Percentiles rank a stretch among this genome's conserved stretches.
Evolutionary conservation across 1,284 basidiomycete genomes (phyloP).

Genomic region (Agroathelia rolfsii): DNA sequence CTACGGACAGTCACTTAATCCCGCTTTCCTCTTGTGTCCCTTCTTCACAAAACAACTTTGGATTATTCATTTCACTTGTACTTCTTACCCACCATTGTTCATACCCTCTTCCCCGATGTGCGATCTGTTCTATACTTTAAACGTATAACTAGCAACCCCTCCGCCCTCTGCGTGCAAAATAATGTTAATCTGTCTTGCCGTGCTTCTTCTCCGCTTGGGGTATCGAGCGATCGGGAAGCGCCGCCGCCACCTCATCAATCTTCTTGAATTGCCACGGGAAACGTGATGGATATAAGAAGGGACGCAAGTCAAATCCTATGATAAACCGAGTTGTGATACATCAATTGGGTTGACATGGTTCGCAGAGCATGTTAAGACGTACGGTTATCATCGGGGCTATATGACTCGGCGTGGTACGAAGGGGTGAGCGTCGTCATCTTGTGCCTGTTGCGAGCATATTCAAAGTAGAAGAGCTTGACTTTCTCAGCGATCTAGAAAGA

Average conservation of each 20-base stretch:
- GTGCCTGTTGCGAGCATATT: constrained; percentile 93
- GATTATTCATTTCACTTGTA: constrained; percentile 6
- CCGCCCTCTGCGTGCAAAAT: no score
- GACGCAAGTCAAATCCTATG: constrained; percentile 87
- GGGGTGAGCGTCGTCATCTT: constrained; percentile 99
- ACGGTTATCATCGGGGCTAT: constrained; percentile 96
- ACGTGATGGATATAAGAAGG: constrained; percentile 89
- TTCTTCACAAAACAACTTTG: constrained; percentile 1
- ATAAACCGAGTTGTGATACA: constrained; percentile 12
- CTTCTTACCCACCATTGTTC: no score
- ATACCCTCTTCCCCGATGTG: no score
- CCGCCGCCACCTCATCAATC: constrained; percentile 79
- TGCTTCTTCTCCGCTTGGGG: constrained; percentile 16
- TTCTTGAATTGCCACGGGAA: constrained; percentile 96
- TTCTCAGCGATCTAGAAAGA: constrained; percentile 82
- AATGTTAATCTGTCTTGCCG: constrained; percentile 32
- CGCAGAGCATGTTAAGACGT: no score
- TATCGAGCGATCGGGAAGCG: constrained; percentile 60
- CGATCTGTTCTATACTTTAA: no score
- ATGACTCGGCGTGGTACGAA: constrained; percentile 92
- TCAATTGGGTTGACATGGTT: no score
- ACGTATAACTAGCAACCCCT: constrained; percentile 21
- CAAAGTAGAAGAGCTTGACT: constrained; percentile 96
- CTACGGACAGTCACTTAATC: constrained; percentile 26
- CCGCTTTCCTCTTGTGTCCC: neutral